Conservation (phyloP, 2,329 filamentous ascomycete species). For the Colletotrichum sp. region DNA sequence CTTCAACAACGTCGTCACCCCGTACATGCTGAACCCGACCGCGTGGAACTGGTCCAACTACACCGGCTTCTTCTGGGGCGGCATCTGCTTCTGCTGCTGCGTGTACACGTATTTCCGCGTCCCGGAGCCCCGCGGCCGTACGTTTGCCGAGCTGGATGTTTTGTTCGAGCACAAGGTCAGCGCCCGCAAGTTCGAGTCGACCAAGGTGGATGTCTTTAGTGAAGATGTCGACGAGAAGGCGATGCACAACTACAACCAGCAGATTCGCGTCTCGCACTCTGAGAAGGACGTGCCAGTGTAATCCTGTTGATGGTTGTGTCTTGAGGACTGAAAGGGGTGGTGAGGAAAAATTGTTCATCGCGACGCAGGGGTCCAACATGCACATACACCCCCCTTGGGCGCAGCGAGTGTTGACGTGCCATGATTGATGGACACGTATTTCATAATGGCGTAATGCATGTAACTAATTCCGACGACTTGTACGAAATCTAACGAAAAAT, state of each 20-base stretch:
- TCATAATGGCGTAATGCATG: constrained; percentile 10
- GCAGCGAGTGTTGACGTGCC: background rate
- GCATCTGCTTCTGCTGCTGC: constrained; percentile 80
- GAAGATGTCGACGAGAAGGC: constrained; percentile 51
- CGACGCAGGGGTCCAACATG: background rate
- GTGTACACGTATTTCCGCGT: constrained; percentile 83
- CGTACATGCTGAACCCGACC: constrained; percentile 89
- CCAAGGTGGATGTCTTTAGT: constrained; percentile 61
- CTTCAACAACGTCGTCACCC: constrained; percentile 80
- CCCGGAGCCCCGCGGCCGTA: constrained; percentile 80
- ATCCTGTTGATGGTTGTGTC: background rate
- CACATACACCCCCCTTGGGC: background rate
- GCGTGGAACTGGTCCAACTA: constrained; percentile 91
- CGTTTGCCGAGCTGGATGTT: constrained; percentile 86
- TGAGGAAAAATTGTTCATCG: background rate
- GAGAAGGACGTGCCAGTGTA: constrained; percentile 24
- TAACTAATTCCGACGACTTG: constrained; percentile 16
- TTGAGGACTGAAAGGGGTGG: background rate
- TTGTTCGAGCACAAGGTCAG: constrained; percentile 78
- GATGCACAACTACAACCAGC: constrained; percentile 53
- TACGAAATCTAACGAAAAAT: constrained; percentile 7
- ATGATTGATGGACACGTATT: background rate
- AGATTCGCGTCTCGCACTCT: constrained; percentile 34
- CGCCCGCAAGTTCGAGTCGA: constrained; percentile 74
- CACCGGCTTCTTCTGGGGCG: constrained; percentile 88